Evolutionary conservation across 179 eudicot species (phyloP).

Genomic region (Drosera spatulata): DNA sequence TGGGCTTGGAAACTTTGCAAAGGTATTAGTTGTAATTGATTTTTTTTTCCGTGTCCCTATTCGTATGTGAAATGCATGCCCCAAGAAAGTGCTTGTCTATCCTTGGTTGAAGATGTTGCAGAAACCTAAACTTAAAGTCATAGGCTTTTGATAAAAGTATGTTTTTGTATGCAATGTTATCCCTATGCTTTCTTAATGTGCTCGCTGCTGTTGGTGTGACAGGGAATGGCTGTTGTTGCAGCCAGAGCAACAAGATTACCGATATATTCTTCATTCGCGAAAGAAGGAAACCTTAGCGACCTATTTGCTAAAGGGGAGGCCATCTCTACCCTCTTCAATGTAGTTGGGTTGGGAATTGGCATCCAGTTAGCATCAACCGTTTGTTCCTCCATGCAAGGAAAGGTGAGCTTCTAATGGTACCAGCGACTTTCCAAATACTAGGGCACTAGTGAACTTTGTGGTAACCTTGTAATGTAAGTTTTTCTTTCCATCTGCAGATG

Average conservation of each 20-base stretch:
- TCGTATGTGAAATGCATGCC: too few species aligned
- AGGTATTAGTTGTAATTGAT: conserved; percentile 27
- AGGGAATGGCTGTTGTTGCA: conserved; percentile 99
- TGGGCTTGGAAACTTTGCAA: conserved; percentile 97
- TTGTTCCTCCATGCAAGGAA: conserved; percentile 90
- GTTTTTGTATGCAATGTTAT: neutral
- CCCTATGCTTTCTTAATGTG: too few species aligned
- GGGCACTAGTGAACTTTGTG: too few species aligned
- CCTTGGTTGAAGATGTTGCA: too few species aligned
- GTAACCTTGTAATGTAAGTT: neutral
- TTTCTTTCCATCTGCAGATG: conserved; percentile 33
- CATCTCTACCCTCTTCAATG: conserved; percentile 84
- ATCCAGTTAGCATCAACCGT: conserved; percentile 83
- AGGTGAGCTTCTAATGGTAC: conserved; percentile 29
- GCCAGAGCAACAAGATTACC: conserved; percentile 97
- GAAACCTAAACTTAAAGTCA: too few species aligned
- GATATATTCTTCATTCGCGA: conserved; percentile 89
- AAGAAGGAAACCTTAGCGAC: conserved; percentile 97
- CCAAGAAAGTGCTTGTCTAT: too few species aligned
- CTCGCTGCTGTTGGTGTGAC: neutral
- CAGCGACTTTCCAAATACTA: too few species aligned
- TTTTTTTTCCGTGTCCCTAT: too few species aligned
- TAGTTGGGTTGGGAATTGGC: conserved; percentile 81
- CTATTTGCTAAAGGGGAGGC: conserved; percentile 98
- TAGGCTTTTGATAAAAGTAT: neutral